Percentiles rank a stretch among this genome's conserved stretches.
Conservation (phyloP, 2,329 filamentous ascomycete species). For the Hymenoscyphus linearis region DNA sequence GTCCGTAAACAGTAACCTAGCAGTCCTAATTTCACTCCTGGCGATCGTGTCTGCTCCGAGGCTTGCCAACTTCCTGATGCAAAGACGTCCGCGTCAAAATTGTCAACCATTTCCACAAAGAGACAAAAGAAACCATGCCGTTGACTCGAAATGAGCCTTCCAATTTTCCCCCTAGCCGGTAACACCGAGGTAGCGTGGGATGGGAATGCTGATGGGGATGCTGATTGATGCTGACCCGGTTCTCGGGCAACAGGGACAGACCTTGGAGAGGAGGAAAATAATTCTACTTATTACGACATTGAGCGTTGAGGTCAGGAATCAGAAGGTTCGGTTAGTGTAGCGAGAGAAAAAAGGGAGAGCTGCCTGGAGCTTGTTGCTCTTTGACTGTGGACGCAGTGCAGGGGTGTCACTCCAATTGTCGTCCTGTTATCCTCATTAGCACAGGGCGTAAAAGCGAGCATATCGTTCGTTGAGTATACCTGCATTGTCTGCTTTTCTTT, state of each 20-base stretch:
- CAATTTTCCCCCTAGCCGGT: neutral
- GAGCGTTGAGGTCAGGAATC: neutral
- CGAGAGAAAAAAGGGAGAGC: neutral
- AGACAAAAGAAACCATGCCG: neutral
- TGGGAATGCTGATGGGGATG: neutral
- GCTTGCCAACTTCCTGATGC: neutral
- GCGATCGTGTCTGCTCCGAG: neutral
- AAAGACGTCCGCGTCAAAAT: neutral
- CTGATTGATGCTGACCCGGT: conserved; percentile 1
- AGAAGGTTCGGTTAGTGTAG: neutral
- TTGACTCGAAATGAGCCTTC: neutral
- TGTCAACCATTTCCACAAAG: neutral
- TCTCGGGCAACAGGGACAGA: neutral
- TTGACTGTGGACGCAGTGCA: neutral
- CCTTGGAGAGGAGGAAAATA: neutral
- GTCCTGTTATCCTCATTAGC: neutral
- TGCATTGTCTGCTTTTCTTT: neutral
- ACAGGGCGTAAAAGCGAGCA: neutral
- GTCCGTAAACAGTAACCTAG: neutral
- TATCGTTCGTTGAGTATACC: neutral
- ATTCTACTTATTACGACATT: neutral
- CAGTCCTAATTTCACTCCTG: neutral
- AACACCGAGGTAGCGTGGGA: neutral
- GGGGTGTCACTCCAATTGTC: neutral
- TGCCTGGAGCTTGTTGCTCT: neutral